These are phyloP conservation scores for Vicia sativa DNA, from an alignment of 306 rosid species.

Conservation along the genomic window DNA sequence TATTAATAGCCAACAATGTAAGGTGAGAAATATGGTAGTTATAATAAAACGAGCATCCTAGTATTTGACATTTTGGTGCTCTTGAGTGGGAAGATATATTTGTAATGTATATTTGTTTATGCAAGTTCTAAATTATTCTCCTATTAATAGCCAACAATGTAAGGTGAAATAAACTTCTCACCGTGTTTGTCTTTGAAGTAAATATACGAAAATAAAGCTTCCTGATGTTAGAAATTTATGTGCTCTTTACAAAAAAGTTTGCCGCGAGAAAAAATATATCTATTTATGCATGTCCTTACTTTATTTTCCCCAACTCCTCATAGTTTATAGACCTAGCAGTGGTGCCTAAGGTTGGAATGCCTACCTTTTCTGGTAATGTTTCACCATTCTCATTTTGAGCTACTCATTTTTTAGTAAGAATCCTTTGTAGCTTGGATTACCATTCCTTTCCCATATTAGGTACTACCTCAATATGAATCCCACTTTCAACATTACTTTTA, in stretches of 20 bases:
- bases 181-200: constrained; percentile 23
- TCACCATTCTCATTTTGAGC: constrained; percentile 5
- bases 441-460: constrained; percentile 3
- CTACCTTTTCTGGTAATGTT: not conserved
- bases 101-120: not conserved
- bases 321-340: not conserved
- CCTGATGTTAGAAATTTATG: constrained; percentile 5
- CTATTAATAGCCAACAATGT: constrained; percentile 71
- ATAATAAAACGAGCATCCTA: constrained; percentile 23
- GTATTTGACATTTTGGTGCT: constrained; percentile 19
- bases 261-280: constrained; percentile 5
- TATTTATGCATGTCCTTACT: not conserved
- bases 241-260: constrained; percentile 16
- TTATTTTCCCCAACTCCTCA: not conserved
- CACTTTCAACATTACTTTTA: too few relatives aligned
- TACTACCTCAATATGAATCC: too few relatives aligned
- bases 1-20: constrained; percentile 77
- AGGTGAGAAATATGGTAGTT: constrained; percentile 52
- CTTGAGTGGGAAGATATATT: not conserved
- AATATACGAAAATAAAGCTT: constrained; percentile 7
- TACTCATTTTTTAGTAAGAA: not conserved
- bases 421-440: constrained; percentile 2
- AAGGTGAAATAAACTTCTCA: constrained; percentile 53
- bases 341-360: too few relatives aligned
- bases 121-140: not conserved